Evolutionary conservation across 495 filamentous ascomycete genomes (phyloP), one percentile per base, ranked within the genome.

Genomic region (Jackrogersella multiformis): DNA sequence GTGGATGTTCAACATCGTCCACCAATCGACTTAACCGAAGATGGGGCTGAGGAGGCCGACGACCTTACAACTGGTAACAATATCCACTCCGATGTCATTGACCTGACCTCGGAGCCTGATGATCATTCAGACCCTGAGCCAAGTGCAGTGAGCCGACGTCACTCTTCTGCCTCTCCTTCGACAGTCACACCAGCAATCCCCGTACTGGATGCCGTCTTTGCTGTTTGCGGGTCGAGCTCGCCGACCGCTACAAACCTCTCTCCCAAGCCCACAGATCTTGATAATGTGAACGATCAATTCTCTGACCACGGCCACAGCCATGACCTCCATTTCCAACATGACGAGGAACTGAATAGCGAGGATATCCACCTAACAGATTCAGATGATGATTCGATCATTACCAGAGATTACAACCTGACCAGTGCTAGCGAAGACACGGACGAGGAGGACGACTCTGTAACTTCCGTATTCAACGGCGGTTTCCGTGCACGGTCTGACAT

Each of bases 261-360:
- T 16, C 38, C 60, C 15, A 34, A 61, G n/a, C 21, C 12, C 16
- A 64, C 2, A 18, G 49, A 0, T 21, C 32, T 34, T 46, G 46
- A 39, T 32, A 9, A 18, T 12, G n/a, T 56, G n/a, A 7, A 30
- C 15, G 65, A 61, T 23, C 28, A 36, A 1, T 45, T 51, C 10
- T 53, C 63, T 26, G 30, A 52, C 0, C 58, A 72, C 21, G 5
- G 3, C 21, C 42, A 24, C 18, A 12, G 6, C 2, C 21, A 9
- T 16, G 71, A 74, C 0, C 53, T 54, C 26, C 46, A 71, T 20
- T 32, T 44, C n/a, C 32, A 45, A 10, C 44, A 63, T 48, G 76
- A 76, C 12, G 67, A 80, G 68, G 75, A 77, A 69, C 68, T 71
- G 51, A 62, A 72, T 35, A 76, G 56, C 20, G 73, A 75, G 24